Percentiles rank a stretch among this genome's conserved stretches.
These are phyloP conservation scores for Myriosclerotinia scirpicola DNA, from an alignment of 2,329 filamentous ascomycete species.

Conservation along the genomic window DNA sequence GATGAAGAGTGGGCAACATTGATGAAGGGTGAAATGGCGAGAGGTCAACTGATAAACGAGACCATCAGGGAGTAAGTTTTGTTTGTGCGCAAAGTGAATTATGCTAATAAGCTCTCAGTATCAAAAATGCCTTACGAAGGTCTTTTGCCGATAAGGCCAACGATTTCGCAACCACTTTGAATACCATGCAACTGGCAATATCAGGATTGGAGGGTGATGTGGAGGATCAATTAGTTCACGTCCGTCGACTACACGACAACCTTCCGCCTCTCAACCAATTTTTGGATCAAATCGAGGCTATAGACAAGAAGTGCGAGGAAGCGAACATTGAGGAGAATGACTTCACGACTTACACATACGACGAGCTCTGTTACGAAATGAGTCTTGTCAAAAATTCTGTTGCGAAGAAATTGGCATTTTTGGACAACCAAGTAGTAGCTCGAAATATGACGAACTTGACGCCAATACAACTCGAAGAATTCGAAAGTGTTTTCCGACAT, in stretches of 20 bases:
- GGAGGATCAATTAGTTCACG: slow-evolving; percentile 89
- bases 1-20: slow-evolving; percentile 80
- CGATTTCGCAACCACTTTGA: slow-evolving; percentile 92
- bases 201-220: slow-evolving; percentile 97
- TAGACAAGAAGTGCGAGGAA: slow-evolving; percentile 88
- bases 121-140: slow-evolving; percentile 90
- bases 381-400: slow-evolving; percentile 88
- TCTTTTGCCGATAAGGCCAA: slow-evolving; percentile 98
- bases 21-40: slow-evolving; percentile 79
- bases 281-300: slow-evolving; percentile 78
- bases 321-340: slow-evolving; percentile 99
- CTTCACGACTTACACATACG: slow-evolving; percentile 98
- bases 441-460: slow-evolving; percentile 98
- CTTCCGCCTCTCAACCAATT: slow-evolving; percentile 88
- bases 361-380: slow-evolving; percentile 92
- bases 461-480: slow-evolving; percentile 96
- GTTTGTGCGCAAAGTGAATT: background rate
- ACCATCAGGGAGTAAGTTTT: slow-evolving; percentile 82
- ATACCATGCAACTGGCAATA: slow-evolving; percentile 91
- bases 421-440: slow-evolving; percentile 98
- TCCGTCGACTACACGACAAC: slow-evolving; percentile 79
- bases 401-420: slow-evolving; percentile 91
- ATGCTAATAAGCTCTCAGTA: slow-evolving; percentile 49
- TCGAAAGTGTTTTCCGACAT: slow-evolving; percentile 96
- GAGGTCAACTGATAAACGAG: slow-evolving; percentile 94